Percentiles rank a stretch among this genome's conserved stretches.
phyloP scores from a whole-genome alignment of 1,284 basidiomycete species.

The Wallemia ichthyophaga region DNA sequence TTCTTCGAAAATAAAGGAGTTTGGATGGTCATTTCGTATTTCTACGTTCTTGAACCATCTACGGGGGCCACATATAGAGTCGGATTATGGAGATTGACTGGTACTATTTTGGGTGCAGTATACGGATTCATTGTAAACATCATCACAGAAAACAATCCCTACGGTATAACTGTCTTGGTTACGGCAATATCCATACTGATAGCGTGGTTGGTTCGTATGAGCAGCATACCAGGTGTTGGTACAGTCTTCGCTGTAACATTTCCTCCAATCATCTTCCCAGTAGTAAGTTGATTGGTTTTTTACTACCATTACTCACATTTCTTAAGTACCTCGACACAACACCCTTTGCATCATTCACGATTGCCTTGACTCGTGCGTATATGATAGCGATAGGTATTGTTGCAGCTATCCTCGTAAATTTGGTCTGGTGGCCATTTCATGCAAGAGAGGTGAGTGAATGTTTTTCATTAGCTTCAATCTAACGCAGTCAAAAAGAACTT shows the following conservation, averaged over 20 bases:
- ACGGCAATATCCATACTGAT: neutral
- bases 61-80: neutral
- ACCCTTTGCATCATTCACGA: neutral
- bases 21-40: constrained; percentile 1
- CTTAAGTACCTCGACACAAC: neutral
- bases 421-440: neutral
- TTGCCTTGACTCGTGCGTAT: neutral
- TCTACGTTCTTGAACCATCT: neutral
- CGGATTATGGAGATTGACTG: neutral
- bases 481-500: neutral
- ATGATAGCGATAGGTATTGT: neutral
- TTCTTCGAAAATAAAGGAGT: neutral
- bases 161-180: neutral
- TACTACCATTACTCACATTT: no score
- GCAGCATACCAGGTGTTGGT: neutral
- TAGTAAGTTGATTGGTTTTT: neutral
- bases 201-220: neutral
- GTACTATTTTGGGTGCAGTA: neutral
- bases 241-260: neutral
- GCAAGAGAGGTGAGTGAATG: neutral
- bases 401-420: neutral
- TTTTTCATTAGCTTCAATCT: neutral
- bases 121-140: neutral
- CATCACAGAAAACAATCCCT: neutral
- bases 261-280: neutral